These are phyloP conservation scores for Allomyces arbusculus DNA, from an alignment of 192 early-diverging fungal genomes.

Conservation along the genomic window DNA sequence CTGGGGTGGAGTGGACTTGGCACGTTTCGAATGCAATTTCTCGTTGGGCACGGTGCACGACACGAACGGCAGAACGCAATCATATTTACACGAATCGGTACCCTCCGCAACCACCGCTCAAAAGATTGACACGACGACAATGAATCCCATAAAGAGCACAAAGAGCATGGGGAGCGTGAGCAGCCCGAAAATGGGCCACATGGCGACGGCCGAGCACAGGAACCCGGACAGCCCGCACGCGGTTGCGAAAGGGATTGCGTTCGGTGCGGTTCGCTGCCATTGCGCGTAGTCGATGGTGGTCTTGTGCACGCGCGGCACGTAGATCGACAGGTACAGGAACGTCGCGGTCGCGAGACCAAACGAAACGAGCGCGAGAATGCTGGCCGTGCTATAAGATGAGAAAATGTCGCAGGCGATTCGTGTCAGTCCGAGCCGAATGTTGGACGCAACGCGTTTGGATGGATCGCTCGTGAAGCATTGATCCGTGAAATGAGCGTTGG, in stretches of 20 bases:
- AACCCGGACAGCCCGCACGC: background rate
- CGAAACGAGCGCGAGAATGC: background rate
- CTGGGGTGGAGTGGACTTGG: too few relatives aligned
- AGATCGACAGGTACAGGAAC: background rate
- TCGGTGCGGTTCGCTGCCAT: background rate
- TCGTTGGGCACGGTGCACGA: too few relatives aligned
- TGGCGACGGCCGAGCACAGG: background rate
- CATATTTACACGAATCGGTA: too few relatives aligned
- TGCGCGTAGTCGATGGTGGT: background rate
- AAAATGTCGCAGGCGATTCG: too few relatives aligned
- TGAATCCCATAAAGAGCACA: background rate
- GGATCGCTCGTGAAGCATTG: too few relatives aligned
- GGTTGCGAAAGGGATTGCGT: background rate
- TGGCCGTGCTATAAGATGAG: background rate
- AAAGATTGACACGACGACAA: background rate
- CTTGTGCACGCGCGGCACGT: background rate
- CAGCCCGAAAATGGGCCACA: background rate
- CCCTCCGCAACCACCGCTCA: background rate
- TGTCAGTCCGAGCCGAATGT: too few relatives aligned
- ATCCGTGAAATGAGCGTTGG: too few relatives aligned
- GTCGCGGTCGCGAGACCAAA: background rate
- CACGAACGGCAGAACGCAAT: too few relatives aligned
- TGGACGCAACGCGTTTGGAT: too few relatives aligned
- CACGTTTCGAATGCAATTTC: too few relatives aligned
- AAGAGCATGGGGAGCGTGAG: background rate